Evolutionary conservation across 352 stramenopile genomes (phyloP).

Genomic region (Phytophthora sp.): DNA sequence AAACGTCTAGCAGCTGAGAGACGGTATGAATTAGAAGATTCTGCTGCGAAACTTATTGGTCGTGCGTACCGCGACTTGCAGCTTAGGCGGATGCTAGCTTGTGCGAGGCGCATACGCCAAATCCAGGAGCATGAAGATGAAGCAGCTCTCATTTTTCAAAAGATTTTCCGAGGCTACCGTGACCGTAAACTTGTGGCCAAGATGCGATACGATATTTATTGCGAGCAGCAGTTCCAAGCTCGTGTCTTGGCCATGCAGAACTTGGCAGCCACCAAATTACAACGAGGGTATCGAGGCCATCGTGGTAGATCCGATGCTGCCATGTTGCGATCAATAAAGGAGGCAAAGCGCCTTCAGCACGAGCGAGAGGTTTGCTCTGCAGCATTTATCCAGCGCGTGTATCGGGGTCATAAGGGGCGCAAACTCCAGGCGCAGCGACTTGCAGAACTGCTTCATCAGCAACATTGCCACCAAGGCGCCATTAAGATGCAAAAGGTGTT

Average conservation of each 20-base stretch:
- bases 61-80: slow-evolving; percentile 58
- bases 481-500: slow-evolving; percentile 75
- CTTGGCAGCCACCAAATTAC: slow-evolving; percentile 69
- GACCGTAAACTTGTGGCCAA: slow-evolving; percentile 46
- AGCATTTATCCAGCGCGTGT: slow-evolving; percentile 78
- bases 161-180: slow-evolving; percentile 73
- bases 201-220: slow-evolving; percentile 52
- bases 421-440: slow-evolving; percentile 49
- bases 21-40: slow-evolving; percentile 31
- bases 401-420: slow-evolving; percentile 69
- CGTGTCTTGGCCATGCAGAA: slow-evolving; percentile 64
- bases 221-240: slow-evolving; percentile 54
- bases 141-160: slow-evolving; percentile 75
- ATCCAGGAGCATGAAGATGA: slow-evolving; percentile 67
- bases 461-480: slow-evolving; percentile 55
- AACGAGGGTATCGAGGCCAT: slow-evolving; percentile 75
- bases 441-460: slow-evolving; percentile 51
- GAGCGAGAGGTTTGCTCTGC: slow-evolving; percentile 51
- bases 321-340: slow-evolving; percentile 52
- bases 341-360: slow-evolving; percentile 49
- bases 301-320: slow-evolving; percentile 53
- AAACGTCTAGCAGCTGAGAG: slow-evolving; percentile 46
- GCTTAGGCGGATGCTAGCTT: slow-evolving; percentile 57
- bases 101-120: slow-evolving; percentile 50
- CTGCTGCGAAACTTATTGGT: slow-evolving; percentile 47